Evolutionary conservation across 768 basidiomycete genomes (phyloP).

Genomic region (Pulveroboletus sp.): DNA sequence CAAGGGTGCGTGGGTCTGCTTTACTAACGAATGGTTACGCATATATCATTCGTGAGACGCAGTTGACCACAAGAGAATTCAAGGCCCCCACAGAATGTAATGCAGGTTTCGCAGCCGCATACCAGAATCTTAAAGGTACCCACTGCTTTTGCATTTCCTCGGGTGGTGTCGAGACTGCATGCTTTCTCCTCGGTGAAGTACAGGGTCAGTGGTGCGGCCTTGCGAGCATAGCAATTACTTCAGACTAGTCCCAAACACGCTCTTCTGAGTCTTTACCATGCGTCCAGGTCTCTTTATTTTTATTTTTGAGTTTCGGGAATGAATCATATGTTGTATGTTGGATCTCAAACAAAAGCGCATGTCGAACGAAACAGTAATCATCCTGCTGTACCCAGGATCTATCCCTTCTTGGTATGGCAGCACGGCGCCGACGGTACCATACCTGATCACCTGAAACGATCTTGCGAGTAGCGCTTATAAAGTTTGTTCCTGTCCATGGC

Average conservation of each 20-base stretch:
- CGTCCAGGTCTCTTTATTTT: not conserved
- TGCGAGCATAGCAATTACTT: conserved; percentile 14
- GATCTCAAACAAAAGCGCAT: not conserved
- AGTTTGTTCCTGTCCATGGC: conserved; percentile 1
- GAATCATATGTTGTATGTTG: not conserved
- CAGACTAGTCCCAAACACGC: not conserved
- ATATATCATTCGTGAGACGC: conserved; percentile 10
- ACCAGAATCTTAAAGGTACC: conserved; percentile 9
- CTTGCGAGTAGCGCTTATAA: not conserved
- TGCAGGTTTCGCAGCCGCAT: conserved; percentile 4
- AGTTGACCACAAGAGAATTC: conserved; percentile 18
- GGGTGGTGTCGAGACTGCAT: conserved; percentile 29
- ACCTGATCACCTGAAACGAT: not conserved
- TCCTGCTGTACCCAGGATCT: not conserved
- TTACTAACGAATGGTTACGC: conserved; percentile 6
- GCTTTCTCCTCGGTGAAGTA: conserved; percentile 37
- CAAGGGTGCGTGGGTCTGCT: conserved; percentile 5
- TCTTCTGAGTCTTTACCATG: not conserved
- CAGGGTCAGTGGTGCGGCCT: conserved; percentile 22
- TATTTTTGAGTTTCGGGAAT: not conserved
- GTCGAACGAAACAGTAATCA: conserved; percentile 1
- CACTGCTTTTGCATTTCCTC: conserved; percentile 12
- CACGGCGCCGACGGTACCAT: not conserved
- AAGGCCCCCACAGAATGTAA: conserved; percentile 8
- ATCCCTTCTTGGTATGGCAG: not conserved